Conservation (phyloP, 345 rosid genomes). For the Lepidium aucheri region DNA sequence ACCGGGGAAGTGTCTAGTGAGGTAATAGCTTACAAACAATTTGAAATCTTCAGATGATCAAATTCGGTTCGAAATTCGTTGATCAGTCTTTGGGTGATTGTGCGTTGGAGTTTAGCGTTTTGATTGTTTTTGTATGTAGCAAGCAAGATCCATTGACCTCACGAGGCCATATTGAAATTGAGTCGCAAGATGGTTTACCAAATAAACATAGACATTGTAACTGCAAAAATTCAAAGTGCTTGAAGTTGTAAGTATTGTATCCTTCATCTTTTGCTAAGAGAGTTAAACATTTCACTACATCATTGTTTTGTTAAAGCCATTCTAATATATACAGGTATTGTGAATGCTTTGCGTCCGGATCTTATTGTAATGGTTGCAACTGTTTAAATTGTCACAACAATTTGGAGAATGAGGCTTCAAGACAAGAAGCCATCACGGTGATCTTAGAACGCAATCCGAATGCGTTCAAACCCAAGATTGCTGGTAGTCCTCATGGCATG, state of each 20-base stretch:
- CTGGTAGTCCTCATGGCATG: constrained; percentile 49
- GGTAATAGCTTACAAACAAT: constrained; percentile 18
- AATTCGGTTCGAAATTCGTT: neutral
- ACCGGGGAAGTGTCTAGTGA: constrained; percentile 20
- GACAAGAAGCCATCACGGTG: constrained; percentile 52
- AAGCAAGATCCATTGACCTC: constrained; percentile 41
- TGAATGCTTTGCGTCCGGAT: constrained; percentile 80
- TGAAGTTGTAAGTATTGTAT: constrained; percentile 60
- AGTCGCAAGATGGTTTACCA: constrained; percentile 50
- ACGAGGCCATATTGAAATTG: constrained; percentile 21
- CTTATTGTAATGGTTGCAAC: constrained; percentile 70
- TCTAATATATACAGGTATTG: constrained; percentile 50
- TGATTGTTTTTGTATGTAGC: constrained; percentile 25
- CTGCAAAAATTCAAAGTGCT: constrained; percentile 66
- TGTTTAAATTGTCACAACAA: constrained; percentile 73
- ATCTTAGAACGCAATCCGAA: constrained; percentile 66
- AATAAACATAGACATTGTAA: constrained; percentile 64
- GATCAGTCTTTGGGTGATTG: neutral
- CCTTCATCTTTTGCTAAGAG: neutral
- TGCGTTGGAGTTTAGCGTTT: neutral
- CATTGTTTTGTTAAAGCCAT: neutral
- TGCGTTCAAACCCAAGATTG: constrained; percentile 71
- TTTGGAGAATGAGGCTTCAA: constrained; percentile 45
- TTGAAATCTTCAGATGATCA: neutral
- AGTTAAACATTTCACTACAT: neutral